Base-by-base conservation (phyloP, 2,329 filamentous ascomycete species). In the Chaetomiaceae sp. region DNA sequence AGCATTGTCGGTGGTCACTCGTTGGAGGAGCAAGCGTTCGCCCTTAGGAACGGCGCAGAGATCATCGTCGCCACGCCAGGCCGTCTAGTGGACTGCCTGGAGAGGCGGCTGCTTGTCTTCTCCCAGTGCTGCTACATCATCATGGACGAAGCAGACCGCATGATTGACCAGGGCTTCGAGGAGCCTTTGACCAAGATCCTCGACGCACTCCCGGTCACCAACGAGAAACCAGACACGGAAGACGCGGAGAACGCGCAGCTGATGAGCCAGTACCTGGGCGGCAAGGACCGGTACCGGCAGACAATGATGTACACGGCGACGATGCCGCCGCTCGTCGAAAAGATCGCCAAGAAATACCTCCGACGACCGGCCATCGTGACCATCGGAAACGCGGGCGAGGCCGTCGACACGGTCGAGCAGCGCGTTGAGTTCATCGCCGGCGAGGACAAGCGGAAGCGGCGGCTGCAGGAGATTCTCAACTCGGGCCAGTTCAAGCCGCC, bases 221-320 rank as follows among this genome's bases (percentile, higher is more conserved):
- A 99, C 71, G 89, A 96, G 71, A 99, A 97, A 71, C 94, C 94
- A 0, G 94, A 99, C 70, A 88, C 83, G 0, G 92, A 97, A 12
- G 89, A 89, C 49, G 94, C 94, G 6, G 94, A 99, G 70, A 82
- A 97, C 66, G 78, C 88, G 0, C 76, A 81, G 53, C 83, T 86
- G n/a, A 97, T 97, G 92, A 86, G 84, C 63, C 80, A 83, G 54
- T 87, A 88, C 64, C 74, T 95, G 1, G 85, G 85, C 49, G 83
- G 83, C 17, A 83, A 84, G 61, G 87, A 91, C 64, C 81, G 88
- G 20, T 97, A 97, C 74, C 80, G 94, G 55, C 92, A 99, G 71
- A 99, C 94, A 0, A 99, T 99, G 94, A 99, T 99, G 94, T 99
- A 97, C 82, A 97, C 94, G 60, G 94, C 94, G 49, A 99, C 94